Evolutionary conservation across 306 rosid species (phyloP).

Genomic region (Vicia faba): DNA sequence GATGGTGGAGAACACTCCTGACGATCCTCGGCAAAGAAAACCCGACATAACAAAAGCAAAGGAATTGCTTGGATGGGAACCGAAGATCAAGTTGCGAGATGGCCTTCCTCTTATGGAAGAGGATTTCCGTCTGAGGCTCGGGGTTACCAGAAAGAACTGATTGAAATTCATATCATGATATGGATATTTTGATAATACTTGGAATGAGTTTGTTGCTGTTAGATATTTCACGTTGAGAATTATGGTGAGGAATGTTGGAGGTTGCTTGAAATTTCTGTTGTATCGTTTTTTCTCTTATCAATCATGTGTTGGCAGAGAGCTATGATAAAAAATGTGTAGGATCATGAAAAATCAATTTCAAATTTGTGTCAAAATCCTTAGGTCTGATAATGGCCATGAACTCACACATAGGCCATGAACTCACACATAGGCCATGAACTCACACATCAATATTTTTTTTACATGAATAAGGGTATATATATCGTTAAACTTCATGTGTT

Average conservation of each 20-base stretch:
- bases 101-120: constrained; percentile 91
- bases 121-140: constrained; percentile 75
- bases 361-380: no score
- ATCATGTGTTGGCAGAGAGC: constrained; percentile 5
- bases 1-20: constrained; percentile 84
- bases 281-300: neutral
- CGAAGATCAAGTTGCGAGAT: constrained; percentile 64
- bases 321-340: neutral
- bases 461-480: no score
- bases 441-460: no score
- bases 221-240: neutral
- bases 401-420: no score
- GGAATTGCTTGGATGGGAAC: constrained; percentile 79
- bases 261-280: constrained; percentile 9
- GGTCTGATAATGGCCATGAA: no score
- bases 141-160: constrained; percentile 50
- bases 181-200: constrained; percentile 14
- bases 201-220: constrained; percentile 15
- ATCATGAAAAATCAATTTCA: neutral
- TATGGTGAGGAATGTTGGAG: constrained; percentile 6
- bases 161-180: constrained; percentile 1
- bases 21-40: constrained; percentile 81
- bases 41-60: constrained; percentile 77
- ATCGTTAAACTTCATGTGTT: no score
- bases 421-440: no score